Evolutionary conservation across 495 filamentous ascomycete species (phyloP), one percentile per base, ranked within the genome.

Genomic region (Neurospora sp.): DNA sequence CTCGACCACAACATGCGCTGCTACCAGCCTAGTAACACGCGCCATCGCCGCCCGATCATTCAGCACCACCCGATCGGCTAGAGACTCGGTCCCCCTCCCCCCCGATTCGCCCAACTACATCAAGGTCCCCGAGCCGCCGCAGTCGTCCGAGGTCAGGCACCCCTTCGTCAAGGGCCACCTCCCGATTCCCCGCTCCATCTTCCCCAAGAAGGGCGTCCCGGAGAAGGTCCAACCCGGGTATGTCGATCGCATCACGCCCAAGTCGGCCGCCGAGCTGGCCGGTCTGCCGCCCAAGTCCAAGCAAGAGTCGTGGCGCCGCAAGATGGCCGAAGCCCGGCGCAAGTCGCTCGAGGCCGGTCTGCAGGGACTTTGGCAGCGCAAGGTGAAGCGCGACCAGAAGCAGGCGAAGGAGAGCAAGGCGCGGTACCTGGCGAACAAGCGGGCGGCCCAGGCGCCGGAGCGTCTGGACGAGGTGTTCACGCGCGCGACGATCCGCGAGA

Each of bases 1-100:
- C 31, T 92, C 82, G 89, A 89, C 73, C 86, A 92, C 78, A 88
- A 90, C 75, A 87, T 89, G 5, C 85, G 85, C 9, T 79, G 86
- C 72, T 90, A 91, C 78, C 84, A 90, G 71, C 37, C 1, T 48
- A 23, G 39, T 42, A 72, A 46, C 42, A 23, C 73, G 70, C 5
- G 20, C 77, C 6, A 70, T 74, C 48, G 72, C 35, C 66, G 71
- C 74, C 62, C 75, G 71, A 62, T 70, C 75, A 48, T 69, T 74
- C 69, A 74, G 72, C 74, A 75, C 44, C 71, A 69, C 74, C 70
- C 37, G 35, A 38, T n/a, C 70, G 39, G 23, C 46, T 44, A 69
- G 54, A 40, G 42, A 37, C 71, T 54, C 46, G 20, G 18, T 37
- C 69, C 8, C 71, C 44, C 74, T 84, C 69, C 85, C 85, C 1